Evolutionary conservation across 2,329 filamentous ascomycete species (phyloP), one percentile per base, ranked within the genome.

Genomic region (Venturia asperata): DNA sequence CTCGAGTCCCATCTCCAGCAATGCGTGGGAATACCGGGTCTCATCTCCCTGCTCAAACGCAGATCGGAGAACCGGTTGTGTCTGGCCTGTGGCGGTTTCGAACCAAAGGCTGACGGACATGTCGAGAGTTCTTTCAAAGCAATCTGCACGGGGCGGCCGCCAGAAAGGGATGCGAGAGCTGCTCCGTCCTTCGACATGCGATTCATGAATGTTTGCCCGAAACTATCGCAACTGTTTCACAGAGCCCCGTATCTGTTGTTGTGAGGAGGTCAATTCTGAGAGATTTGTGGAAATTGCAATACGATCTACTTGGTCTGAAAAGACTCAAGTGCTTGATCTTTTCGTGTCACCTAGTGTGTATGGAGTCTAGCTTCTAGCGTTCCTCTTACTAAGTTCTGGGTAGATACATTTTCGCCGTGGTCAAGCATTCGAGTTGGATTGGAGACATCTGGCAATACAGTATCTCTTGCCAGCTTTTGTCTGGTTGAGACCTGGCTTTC

Each of bases 401-500:
- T 15, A 63, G 61, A 63, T 10, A 49, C 39, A 1, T 27, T 13
- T 34, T 55, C 34, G 30, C 62, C 62, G 6, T 64, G 62, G 62
- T n/a, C 27, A 37, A 64, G 45, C 41, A 47, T 64, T 11, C 62
- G 62, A 56, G 27, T 39, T 2, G 62, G 62, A 27, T 13, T 58
- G 10, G 41, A 45, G 27, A 64, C 62, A 41, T 64, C 62, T 15
- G 62, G 62, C n/a, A 64, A 64, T 34, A 64, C 62, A 34, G 49
- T 64, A n/a, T 64, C 62, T 10, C 49, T 42, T 30, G 45, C 27
- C 19, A 55, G 45, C 41, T 64, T 64, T 39, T 21, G 37, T 39
- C 27, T 55, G 3, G 62, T 64, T 17, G 45, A 43, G 34, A 13
- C 19, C 13, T 64, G 62, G 62, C 34, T 64, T 37, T 42, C 24